Percentiles rank a stretch among this genome's conserved stretches.
These are phyloP conservation scores for Beverwykella pulmonaria DNA, from an alignment of 495 filamentous ascomycete species.

Conservation along the genomic window DNA sequence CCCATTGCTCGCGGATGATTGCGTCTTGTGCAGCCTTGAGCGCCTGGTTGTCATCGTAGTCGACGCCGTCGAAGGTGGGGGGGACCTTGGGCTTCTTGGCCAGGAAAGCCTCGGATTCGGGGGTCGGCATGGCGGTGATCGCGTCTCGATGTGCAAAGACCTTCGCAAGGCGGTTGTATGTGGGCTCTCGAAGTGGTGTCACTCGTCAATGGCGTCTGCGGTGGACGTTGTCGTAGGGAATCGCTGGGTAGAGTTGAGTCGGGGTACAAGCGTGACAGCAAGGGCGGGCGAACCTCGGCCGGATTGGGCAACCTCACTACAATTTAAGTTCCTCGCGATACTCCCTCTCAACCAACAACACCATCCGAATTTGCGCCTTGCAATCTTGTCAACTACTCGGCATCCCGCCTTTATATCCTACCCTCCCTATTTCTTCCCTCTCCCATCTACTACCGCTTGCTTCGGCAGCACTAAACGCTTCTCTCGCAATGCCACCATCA, in stretches of 20 bases:
- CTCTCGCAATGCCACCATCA: neutral
- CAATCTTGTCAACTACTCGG: neutral
- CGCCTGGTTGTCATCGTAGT: slow-evolving; percentile 87
- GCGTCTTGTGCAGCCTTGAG: slow-evolving; percentile 94
- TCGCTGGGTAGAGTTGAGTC: neutral
- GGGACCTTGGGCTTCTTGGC: slow-evolving; percentile 93
- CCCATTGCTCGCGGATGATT: slow-evolving; percentile 96
- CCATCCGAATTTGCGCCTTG: neutral
- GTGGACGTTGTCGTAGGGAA: neutral
- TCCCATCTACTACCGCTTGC: neutral
- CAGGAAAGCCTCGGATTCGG: slow-evolving; percentile 91
- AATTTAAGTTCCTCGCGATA: too few species aligned
- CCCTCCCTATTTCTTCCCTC: slow-evolving; percentile 22
- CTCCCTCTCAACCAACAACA: neutral
- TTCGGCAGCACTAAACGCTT: too few species aligned
- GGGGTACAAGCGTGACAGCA: neutral
- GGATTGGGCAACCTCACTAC: neutral
- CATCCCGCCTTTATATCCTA: slow-evolving; percentile 23
- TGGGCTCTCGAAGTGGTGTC: neutral
- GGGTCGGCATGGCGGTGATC: slow-evolving; percentile 70
- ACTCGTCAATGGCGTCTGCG: neutral
- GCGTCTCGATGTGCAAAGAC: slow-evolving; percentile 1
- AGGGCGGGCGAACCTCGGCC: neutral
- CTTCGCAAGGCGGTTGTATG: neutral
- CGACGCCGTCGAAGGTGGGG: slow-evolving; percentile 94